Conservation (phyloP, 495 filamentous ascomycete genomes). For the Xylaria longipes region DNA sequence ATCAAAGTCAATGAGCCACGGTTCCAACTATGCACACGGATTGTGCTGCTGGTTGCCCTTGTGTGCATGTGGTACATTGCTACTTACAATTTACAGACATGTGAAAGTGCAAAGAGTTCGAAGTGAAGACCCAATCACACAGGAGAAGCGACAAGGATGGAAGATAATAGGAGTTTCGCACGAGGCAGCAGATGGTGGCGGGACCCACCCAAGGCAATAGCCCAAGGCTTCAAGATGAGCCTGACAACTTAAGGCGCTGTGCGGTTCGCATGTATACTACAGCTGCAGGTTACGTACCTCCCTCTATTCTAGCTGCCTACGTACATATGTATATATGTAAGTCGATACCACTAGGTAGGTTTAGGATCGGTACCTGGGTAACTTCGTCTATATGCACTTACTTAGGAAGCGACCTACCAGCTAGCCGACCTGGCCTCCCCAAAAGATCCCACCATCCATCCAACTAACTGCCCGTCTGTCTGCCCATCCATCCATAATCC, state of each 20-base stretch:
- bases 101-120: background rate
- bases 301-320: background rate
- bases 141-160: background rate
- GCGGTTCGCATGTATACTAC: background rate
- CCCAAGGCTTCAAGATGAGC: constrained; percentile 16
- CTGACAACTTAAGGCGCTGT: constrained; percentile 15
- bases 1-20: too few species aligned
- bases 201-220: constrained; percentile 13
- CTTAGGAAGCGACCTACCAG: background rate
- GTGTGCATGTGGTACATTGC: background rate
- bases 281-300: background rate
- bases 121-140: background rate
- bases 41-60: background rate
- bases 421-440: background rate
- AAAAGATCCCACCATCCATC: constrained; percentile 8
- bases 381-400: background rate
- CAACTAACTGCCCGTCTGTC: background rate
- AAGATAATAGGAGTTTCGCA: background rate
- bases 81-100: background rate
- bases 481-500: background rate
- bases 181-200: constrained; percentile 7
- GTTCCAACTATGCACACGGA: too few species aligned
- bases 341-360: too few species aligned
- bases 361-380: background rate
- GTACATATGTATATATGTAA: background rate